phyloP scores from a whole-genome alignment of 352 stramenopile genomes.

The Phytophthora constricta region DNA sequence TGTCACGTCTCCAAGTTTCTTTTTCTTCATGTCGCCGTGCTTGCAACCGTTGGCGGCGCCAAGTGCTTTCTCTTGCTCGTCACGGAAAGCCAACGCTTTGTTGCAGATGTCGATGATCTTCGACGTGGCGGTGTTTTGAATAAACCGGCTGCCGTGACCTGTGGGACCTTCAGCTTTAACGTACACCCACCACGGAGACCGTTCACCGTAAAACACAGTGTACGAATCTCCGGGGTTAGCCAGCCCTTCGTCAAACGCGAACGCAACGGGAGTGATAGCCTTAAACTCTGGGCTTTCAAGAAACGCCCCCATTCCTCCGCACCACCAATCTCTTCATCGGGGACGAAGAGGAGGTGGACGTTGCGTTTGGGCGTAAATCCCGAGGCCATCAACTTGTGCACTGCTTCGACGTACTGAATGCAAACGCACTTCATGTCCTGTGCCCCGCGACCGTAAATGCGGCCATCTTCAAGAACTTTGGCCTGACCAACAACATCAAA shows the following conservation, averaged over 20 bases:
- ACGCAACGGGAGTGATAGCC: conserved; percentile 78
- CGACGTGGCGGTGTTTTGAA: conserved; percentile 94
- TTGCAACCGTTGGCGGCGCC: conserved; percentile 81
- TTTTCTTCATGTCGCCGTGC: conserved; percentile 92
- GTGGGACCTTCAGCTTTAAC: conserved; percentile 80
- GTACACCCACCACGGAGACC: conserved; percentile 93
- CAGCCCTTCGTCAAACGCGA: conserved; percentile 96
- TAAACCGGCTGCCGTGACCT: conserved; percentile 94
- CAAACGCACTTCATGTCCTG: conserved; percentile 98
- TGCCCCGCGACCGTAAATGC: conserved; percentile 93
- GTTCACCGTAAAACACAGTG: conserved; percentile 97
- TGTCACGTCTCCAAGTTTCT: conserved; percentile 95
- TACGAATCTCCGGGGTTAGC: conserved; percentile 90
- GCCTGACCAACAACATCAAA: conserved; percentile 38
- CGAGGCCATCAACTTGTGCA: conserved; percentile 69
- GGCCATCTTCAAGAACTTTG: conserved; percentile 88
- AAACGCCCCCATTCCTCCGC: conserved; percentile 94
- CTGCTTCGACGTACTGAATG: conserved; percentile 95
- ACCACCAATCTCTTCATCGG: conserved; percentile 95
- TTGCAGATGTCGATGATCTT: conserved; percentile 93
- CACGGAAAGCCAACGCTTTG: conserved; percentile 87
- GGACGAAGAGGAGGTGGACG: conserved; percentile 94
- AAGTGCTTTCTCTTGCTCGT: conserved; percentile 88
- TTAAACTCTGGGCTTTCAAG: conserved; percentile 87
- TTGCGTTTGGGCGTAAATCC: conserved; percentile 87